Evolutionary conservation across 352 stramenopile genomes (phyloP), one percentile per base, ranked within the genome.

Genomic region (Globisporangium heterothallicum): DNA sequence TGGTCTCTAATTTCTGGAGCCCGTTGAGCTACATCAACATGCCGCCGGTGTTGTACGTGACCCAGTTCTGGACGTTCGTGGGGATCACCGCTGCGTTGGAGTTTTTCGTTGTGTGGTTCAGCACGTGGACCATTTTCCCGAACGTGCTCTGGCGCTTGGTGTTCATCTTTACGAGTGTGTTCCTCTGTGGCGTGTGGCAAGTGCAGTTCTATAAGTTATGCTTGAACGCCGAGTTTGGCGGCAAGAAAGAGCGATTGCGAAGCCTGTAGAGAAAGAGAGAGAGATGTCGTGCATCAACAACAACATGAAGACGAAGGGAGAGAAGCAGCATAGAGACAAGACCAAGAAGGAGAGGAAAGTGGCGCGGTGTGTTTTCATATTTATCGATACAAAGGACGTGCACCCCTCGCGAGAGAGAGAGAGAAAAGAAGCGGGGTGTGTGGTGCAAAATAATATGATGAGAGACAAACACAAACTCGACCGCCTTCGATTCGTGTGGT

Each of bases 1-100:
- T 86, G 36, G 63, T 90, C 29, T 92, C 82, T 26, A 89, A 88
- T 65, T 92, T 89, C 51, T 92, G 78, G 78, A 70, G 71, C 22
- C 72, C 71, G 8, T 43, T 63, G 32, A 56, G 64, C 26, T 58
- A 71, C 21, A 55, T 88, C 21, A 76, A 66, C 21, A 89, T 90
- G 72, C 78, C 78, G 13, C 77, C 75, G 4, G 70, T 90, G 42
- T 59, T 89, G 6, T 90, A 88, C 55, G 71, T 89, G 21, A 72
- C 60, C 41, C 61, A 52, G 13, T 93, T 92, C 63, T 93, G 83
- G 83, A 41, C 71, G 0, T 86, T 80, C 46, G 78, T 88, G 18
- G 73, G 61, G 19, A 26, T 66, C 34, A 74, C 71, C 10, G 36
- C 59, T 14, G 51, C 49, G 18, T 70, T 71, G 21, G 80, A 93